phyloP scores from a whole-genome alignment of 1,139 yeast genomes.

The Yamadazyma oceani region DNA sequence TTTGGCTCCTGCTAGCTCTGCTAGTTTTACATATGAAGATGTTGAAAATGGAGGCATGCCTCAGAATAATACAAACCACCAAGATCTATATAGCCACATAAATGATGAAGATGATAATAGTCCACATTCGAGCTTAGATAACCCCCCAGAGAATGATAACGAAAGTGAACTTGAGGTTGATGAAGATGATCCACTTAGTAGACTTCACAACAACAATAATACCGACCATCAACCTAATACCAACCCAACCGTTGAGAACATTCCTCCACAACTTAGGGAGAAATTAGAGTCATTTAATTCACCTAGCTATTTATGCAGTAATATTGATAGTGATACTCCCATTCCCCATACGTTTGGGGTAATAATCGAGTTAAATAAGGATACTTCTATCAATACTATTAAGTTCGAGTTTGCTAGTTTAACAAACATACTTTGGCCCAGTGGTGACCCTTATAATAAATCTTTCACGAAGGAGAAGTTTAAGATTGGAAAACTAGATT shows the following conservation, averaged over 20 bases:
- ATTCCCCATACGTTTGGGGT: slow-evolving; percentile 51
- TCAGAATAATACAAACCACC: slow-evolving; percentile 5
- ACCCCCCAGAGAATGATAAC: slow-evolving; percentile 4
- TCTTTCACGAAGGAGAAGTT: slow-evolving; percentile 45
- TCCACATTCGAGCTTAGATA: not conserved
- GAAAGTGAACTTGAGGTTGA: slow-evolving; percentile 4
- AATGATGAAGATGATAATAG: slow-evolving; percentile 4
- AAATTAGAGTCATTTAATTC: slow-evolving; percentile 26
- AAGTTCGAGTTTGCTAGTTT: slow-evolving; percentile 34
- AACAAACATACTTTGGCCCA: slow-evolving; percentile 52
- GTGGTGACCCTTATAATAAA: slow-evolving; percentile 52
- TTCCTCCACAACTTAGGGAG: slow-evolving; percentile 16
- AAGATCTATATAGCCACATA: slow-evolving; percentile 7
- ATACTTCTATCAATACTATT: slow-evolving; percentile 29
- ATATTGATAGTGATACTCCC: slow-evolving; percentile 41
- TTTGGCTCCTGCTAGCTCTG: slow-evolving; percentile 42
- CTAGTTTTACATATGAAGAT: slow-evolving; percentile 48
- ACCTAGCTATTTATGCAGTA: slow-evolving; percentile 42
- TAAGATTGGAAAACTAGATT: slow-evolving; percentile 47
- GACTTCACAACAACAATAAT: no score
- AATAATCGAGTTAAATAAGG: slow-evolving; percentile 40
- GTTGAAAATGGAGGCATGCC: slow-evolving; percentile 37
- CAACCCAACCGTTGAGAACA: slow-evolving; percentile 10
- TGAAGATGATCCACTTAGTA: not conserved
- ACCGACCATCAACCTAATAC: slow-evolving; percentile 5